Percentiles rank a stretch among this genome's conserved stretches.
phyloP scores from a whole-genome alignment of 768 basidiomycete genomes.

The Nevesoporus exiguus region DNA sequence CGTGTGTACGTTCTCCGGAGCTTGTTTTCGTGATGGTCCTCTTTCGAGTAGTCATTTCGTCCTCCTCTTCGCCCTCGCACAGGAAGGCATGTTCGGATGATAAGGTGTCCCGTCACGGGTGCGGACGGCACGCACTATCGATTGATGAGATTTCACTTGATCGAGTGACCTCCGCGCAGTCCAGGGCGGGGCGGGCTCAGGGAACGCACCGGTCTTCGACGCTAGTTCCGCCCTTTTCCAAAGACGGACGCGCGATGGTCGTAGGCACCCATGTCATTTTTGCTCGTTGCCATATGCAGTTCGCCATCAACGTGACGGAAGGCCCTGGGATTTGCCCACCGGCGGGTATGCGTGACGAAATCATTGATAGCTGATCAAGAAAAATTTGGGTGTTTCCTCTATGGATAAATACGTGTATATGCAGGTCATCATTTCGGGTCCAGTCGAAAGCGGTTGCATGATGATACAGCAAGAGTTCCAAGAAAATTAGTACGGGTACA shows the following conservation, averaged over 20 bases:
- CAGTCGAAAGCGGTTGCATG: conserved; percentile 21
- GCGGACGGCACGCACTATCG: conserved; percentile 13
- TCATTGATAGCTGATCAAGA: conserved; percentile 29
- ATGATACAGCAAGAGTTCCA: conserved; percentile 30
- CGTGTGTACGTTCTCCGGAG: conserved; percentile 11
- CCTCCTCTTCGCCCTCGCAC: not conserved
- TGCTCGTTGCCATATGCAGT: conserved; percentile 6
- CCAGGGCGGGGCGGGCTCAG: too few species aligned
- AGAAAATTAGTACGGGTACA: conserved; percentile 29
- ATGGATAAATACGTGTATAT: conserved; percentile 20
- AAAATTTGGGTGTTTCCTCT: conserved; percentile 18
- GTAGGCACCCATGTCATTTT: not conserved
- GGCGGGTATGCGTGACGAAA: conserved; percentile 14
- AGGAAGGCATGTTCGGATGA: not conserved
- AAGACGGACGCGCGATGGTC: not conserved
- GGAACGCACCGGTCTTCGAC: conserved; percentile 12
- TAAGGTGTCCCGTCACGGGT: conserved; percentile 7
- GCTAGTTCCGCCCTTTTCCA: conserved; percentile 10
- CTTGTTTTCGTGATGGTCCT: not conserved
- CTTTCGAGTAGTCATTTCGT: not conserved
- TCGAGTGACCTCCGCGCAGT: conserved; percentile 21
- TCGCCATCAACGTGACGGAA: conserved; percentile 6
- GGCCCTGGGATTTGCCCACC: conserved; percentile 17
- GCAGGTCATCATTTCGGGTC: conserved; percentile 4
- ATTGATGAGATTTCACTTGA: conserved; percentile 17